A percentile compares a stretch with the other conserved stretches of the same genome.
Conservation (phyloP, 768 basidiomycete genomes). For the Rhodotorula kratochvilovae region DNA sequence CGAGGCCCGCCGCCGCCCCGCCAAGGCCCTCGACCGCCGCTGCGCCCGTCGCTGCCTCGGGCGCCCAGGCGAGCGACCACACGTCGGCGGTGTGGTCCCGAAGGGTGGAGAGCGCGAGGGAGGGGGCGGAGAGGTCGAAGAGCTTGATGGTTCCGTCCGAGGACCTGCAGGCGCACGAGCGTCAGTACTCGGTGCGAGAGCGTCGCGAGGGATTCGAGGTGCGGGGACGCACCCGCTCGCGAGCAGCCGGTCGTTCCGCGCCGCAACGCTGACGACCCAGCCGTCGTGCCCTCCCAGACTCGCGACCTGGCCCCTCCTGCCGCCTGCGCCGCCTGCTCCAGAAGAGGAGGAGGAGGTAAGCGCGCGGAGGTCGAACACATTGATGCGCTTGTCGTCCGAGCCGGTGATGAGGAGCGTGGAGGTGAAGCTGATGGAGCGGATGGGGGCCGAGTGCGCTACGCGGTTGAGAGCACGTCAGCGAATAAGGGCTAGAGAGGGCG, state of each 20-base stretch:
- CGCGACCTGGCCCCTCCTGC: slow-evolving; percentile 33
- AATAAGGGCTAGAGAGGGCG: background rate
- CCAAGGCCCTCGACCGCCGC: slow-evolving; percentile 25
- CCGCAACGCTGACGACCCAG: slow-evolving; percentile 32
- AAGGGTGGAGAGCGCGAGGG: slow-evolving; percentile 33
- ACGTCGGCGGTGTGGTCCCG: slow-evolving; percentile 37
- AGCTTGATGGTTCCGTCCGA: slow-evolving; percentile 41
- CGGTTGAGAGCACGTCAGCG: background rate
- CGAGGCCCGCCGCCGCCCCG: slow-evolving; percentile 34
- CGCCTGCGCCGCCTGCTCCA: background rate
- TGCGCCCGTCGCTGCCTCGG: background rate
- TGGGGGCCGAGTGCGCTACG: slow-evolving; percentile 36
- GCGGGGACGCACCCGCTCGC: slow-evolving; percentile 31
- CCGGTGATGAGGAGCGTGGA: slow-evolving; percentile 38
- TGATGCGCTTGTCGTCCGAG: slow-evolving; percentile 40
- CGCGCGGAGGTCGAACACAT: slow-evolving; percentile 40
- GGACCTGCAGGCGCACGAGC: slow-evolving; percentile 9
- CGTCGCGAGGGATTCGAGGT: no score
- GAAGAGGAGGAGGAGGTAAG: background rate
- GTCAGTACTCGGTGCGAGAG: background rate
- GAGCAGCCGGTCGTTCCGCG: slow-evolving; percentile 32
- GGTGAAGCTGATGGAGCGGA: slow-evolving; percentile 38
- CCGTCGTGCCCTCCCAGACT: slow-evolving; percentile 38
- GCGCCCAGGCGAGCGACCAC: slow-evolving; percentile 36
- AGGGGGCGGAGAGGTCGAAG: slow-evolving; percentile 31